Base-by-base conservation (phyloP, 2,329 filamentous ascomycete genomes). In the Teratosphaeriaceae sp. region DNA sequence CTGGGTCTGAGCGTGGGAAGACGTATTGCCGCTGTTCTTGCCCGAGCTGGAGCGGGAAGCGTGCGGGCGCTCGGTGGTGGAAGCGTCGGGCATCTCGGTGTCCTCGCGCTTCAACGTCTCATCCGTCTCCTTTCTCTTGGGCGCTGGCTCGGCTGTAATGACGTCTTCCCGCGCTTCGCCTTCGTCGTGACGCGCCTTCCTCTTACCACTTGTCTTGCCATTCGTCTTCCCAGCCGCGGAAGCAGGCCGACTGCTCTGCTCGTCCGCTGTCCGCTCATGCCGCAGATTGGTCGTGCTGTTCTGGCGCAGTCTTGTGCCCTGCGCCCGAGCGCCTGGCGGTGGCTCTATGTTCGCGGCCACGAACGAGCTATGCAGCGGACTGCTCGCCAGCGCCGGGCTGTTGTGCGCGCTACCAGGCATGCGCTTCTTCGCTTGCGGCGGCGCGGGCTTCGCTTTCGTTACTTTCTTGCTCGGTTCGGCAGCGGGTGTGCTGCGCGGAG, bases 371-470 rank as follows among this genome's bases (percentile, higher is more conserved):
- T 75, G 70, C 68, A 49, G 69, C 63, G 54, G 62, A 71, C 53
- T 64, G 65, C 48, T 72, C 68, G 52, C 71, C 66, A 56, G 68
- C 71, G 57, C 69, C 68, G 55, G 58, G 41, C 56, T 60, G 18
- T 54, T 52, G 21, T 60, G 57, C 16, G 54, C 56, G 13, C 54
- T 55, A 23, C 56, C 59, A 21, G 68, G 74, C 57, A 74, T 85
- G 84, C 80, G 90, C 69, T 89, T 94, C 68, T 90, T 89, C 22
- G 79, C 64, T 52, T 80, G 79, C n/a, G 79, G 74, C 52, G 85
- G 86, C 3, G 78, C 76, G 2, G 78, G 45, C 68, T 79, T 46
- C 75, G 70, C 51, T 69, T 85, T 73, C 74, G 89, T 18, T 5
- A 13, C 27, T n/a, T 37, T 43, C 40, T 23, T 42, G 21, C 2